These are phyloP conservation scores for Tilletia indica DNA, from an alignment of 1,284 basidiomycete genomes.

Conservation along the genomic window DNA sequence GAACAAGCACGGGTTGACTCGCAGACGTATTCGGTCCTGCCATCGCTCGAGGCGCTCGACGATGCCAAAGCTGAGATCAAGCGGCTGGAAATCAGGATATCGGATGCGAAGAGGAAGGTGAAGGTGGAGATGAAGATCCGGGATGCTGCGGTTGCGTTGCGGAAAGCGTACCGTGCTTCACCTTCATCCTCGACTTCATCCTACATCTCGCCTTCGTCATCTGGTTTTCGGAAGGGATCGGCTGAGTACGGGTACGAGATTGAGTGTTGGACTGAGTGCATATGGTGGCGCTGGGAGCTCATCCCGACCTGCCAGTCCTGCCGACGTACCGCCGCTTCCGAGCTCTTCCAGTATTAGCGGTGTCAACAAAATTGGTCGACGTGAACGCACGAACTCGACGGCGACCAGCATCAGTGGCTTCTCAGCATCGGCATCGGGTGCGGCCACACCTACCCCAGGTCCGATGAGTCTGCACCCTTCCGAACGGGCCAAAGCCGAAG, in stretches of 20 bases:
- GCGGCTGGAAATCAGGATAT: slow-evolving; percentile 32
- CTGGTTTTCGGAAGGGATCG: neutral
- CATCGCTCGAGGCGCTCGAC: slow-evolving; percentile 37
- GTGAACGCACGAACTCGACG: neutral
- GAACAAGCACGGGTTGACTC: slow-evolving; percentile 39
- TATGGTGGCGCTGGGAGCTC: neutral
- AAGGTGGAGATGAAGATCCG: slow-evolving; percentile 42
- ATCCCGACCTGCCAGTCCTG: slow-evolving; percentile 4
- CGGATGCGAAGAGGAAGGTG: slow-evolving; percentile 36
- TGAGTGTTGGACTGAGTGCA: neutral
- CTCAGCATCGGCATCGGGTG: neutral
- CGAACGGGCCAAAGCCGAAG: slow-evolving; percentile 22
- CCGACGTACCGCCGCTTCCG: slow-evolving; percentile 2
- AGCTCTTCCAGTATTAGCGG: neutral
- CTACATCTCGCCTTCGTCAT: neutral
- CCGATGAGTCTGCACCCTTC: slow-evolving; percentile 19
- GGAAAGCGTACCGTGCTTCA: slow-evolving; percentile 31
- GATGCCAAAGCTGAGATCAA: slow-evolving; percentile 37
- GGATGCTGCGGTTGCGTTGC: slow-evolving; percentile 43
- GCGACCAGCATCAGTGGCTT: neutral
- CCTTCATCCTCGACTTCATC: neutral
- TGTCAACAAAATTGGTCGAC: neutral
- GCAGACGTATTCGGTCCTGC: slow-evolving; percentile 34
- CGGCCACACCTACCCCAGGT: slow-evolving; percentile 18
- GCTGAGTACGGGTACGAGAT: slow-evolving; percentile 12